A percentile compares a stretch with the other conserved stretches of the same genome.
Conservation (phyloP, 164 flowering plant genomes). For the Buxus sempervirens region DNA sequence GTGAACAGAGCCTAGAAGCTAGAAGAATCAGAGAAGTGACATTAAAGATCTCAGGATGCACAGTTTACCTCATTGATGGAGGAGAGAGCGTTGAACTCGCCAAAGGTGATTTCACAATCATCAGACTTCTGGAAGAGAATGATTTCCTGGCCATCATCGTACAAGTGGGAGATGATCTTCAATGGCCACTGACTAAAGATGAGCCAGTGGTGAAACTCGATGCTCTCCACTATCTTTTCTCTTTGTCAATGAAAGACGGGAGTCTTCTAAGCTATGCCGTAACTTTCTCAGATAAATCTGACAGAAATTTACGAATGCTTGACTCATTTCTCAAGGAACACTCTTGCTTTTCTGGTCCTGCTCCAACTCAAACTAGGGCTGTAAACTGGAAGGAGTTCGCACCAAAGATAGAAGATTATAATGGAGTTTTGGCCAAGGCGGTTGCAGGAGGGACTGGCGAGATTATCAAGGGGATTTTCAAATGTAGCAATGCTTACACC, state of each 20-base stretch:
- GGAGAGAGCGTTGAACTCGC: conserved; percentile 51
- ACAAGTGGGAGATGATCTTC: conserved; percentile 64
- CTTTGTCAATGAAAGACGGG: conserved; percentile 54
- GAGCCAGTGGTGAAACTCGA: conserved; percentile 85
- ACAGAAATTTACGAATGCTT: conserved; percentile 32
- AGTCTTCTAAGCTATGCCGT: conserved; percentile 73
- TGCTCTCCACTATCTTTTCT: conserved; percentile 59
- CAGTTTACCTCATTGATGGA: conserved; percentile 65
- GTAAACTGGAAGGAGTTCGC: conserved; percentile 76
- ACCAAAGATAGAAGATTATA: conserved; percentile 67
- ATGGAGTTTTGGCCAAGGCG: conserved; percentile 65
- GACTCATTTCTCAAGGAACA: conserved; percentile 64
- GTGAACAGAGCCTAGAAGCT: conserved; percentile 19
- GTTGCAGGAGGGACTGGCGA: conserved; percentile 87
- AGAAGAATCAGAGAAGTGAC: conserved; percentile 32
- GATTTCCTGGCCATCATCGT: conserved; percentile 48
- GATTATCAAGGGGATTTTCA: conserved; percentile 81
- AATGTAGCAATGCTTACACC: conserved; percentile 65
- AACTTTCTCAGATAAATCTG: conserved; percentile 34
- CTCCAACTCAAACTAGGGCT: conserved; percentile 12
- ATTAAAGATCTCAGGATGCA: conserved; percentile 55
- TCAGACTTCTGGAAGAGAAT: conserved; percentile 36
- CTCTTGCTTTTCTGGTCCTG: conserved; percentile 31
- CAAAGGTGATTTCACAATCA: conserved; percentile 49
- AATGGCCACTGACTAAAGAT: conserved; percentile 93